Evolutionary conservation across 805 yeast genomes (phyloP).

Genomic region (Ogataea pilisensis): DNA sequence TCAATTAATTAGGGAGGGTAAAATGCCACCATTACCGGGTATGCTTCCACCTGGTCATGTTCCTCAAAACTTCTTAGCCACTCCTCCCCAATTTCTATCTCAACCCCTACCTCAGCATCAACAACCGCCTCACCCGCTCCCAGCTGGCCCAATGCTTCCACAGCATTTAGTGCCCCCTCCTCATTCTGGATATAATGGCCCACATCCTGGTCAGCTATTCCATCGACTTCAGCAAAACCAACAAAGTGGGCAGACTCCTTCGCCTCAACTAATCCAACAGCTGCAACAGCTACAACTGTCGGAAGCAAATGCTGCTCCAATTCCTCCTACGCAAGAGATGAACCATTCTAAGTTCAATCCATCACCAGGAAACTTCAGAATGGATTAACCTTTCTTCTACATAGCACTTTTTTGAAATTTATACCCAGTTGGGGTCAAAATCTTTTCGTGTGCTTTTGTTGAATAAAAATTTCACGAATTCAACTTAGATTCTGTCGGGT

Average conservation of each 20-base stretch:
- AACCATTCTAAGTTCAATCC: background rate
- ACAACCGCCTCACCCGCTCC: conserved; percentile 6
- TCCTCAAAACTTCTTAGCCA: background rate
- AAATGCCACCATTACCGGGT: conserved; percentile 27
- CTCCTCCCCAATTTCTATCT: background rate
- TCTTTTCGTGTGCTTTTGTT: background rate
- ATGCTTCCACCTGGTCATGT: conserved; percentile 10
- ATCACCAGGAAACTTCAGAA: background rate
- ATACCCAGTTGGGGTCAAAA: no score
- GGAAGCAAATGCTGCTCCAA: background rate
- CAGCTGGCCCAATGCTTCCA: background rate
- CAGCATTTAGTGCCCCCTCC: background rate
- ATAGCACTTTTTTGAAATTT: no score
- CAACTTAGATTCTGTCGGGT: no score
- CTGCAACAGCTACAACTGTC: background rate
- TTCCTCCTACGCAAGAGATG: background rate
- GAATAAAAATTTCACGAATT: no score
- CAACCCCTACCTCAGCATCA: conserved; percentile 3
- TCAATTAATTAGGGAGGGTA: conserved; percentile 25
- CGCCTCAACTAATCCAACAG: background rate
- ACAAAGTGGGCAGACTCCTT: background rate
- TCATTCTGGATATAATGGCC: background rate
- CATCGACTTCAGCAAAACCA: background rate
- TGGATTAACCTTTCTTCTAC: background rate
- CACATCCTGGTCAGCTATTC: background rate